Percentiles rank a stretch among this genome's conserved stretches.
Conservation (phyloP, 2,329 filamentous ascomycete species). For the Botrytis pseudocinerea region DNA sequence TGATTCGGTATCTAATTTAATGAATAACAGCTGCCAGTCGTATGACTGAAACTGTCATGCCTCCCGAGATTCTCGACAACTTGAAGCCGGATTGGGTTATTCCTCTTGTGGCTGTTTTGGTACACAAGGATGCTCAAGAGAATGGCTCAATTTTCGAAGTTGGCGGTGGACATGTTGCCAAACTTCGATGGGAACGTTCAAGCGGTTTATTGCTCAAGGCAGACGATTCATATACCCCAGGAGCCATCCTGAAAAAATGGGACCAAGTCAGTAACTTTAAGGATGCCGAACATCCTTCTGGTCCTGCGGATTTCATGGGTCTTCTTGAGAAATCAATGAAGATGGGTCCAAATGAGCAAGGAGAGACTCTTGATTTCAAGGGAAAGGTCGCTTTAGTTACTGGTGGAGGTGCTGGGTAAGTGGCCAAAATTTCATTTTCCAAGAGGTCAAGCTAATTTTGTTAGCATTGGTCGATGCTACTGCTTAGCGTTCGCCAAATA, state of each 20-base stretch:
- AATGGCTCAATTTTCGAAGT: conserved; percentile 90
- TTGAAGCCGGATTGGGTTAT: conserved; percentile 90
- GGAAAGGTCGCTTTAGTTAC: conserved; percentile 86
- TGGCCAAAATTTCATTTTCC: conserved; percentile 18
- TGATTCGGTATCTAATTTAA: conserved; percentile 35
- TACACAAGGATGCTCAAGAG: conserved; percentile 80
- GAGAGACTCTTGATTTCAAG: conserved; percentile 75
- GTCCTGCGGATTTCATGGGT: conserved; percentile 83
- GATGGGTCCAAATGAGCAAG: conserved; percentile 68
- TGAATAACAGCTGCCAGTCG: conserved; percentile 70
- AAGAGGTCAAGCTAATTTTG: background rate
- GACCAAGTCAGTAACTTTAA: conserved; percentile 84
- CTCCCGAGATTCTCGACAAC: conserved; percentile 80
- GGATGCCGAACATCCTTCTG: conserved; percentile 76
- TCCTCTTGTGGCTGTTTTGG: conserved; percentile 83
- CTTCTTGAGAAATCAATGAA: conserved; percentile 83
- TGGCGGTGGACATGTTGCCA: conserved; percentile 88
- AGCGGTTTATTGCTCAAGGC: conserved; percentile 86
- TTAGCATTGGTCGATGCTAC: conserved; percentile 85
- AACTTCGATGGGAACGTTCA: conserved; percentile 92
- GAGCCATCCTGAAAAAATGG: conserved; percentile 88
- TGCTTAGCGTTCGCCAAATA: conserved; percentile 82
- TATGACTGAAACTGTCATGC: conserved; percentile 95
- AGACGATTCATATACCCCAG: conserved; percentile 83
- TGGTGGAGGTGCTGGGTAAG: conserved; percentile 76